Conservation (phyloP, 164 flowering plant genomes). For the Piper longum region DNA sequence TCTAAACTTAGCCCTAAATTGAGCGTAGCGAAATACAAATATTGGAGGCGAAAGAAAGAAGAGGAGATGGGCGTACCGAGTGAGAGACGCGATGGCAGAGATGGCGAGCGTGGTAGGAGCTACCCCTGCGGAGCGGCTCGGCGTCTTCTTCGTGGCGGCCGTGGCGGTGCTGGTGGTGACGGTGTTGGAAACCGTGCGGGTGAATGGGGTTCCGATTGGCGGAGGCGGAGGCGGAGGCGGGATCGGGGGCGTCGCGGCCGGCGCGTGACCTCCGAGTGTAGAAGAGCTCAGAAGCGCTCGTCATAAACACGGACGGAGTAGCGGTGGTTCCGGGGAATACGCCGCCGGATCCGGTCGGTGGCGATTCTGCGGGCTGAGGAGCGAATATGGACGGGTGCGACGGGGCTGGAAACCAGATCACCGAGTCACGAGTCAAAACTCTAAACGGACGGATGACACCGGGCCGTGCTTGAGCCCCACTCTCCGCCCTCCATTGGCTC, state of each 20-base stretch:
- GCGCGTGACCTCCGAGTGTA: slow-evolving; percentile 15
- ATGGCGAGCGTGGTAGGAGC: slow-evolving; percentile 8
- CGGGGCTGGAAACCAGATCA: neutral
- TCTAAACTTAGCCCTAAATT: too few relatives aligned
- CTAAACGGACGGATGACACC: too few relatives aligned
- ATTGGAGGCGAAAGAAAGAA: neutral
- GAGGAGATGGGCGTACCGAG: neutral
- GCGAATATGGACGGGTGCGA: neutral
- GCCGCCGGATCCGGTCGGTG: neutral
- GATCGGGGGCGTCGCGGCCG: slow-evolving; percentile 9
- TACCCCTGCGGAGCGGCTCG: slow-evolving; percentile 8
- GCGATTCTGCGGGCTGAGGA: neutral
- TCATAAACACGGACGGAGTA: slow-evolving; percentile 9
- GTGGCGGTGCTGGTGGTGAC: slow-evolving; percentile 5
- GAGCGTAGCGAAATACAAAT: too few relatives aligned
- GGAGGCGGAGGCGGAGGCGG: slow-evolving; percentile 10
- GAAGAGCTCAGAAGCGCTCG: slow-evolving; percentile 23
- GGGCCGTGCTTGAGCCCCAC: too few relatives aligned
- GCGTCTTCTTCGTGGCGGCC: slow-evolving; percentile 8
- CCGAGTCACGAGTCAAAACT: neutral
- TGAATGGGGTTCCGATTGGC: slow-evolving; percentile 9
- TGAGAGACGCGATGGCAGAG: slow-evolving; percentile 14
- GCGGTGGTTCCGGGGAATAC: neutral
- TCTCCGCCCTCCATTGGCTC: too few relatives aligned
- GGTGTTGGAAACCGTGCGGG: slow-evolving; percentile 2